phyloP scores from a whole-genome alignment of 75 land plant species.

The Cunninghamia lanceolata region DNA sequence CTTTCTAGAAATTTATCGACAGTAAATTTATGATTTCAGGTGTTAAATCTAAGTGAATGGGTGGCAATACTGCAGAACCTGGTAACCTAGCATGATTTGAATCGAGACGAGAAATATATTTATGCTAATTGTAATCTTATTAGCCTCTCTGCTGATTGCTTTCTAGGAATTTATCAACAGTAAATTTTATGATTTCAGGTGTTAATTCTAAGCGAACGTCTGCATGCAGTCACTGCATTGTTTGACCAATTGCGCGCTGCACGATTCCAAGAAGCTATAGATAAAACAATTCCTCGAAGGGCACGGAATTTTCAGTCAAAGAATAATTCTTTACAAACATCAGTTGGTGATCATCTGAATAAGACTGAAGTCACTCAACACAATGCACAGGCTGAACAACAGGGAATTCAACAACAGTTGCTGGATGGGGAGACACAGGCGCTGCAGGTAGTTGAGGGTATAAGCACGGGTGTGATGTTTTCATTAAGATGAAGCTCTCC shows the following conservation, averaged over 20 bases:
- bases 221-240: constrained; percentile 71
- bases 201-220: constrained; percentile 76
- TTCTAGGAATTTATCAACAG: neutral
- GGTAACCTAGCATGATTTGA: neutral
- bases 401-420: constrained; percentile 55
- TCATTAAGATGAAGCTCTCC: neutral
- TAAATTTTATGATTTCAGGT: constrained; percentile 53
- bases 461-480: neutral
- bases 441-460: constrained; percentile 71
- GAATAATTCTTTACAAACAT: constrained; percentile 13
- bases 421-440: constrained; percentile 91
- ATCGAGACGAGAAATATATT: neutral
- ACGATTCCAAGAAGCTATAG: constrained; percentile 83
- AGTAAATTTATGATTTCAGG: constrained; percentile 35
- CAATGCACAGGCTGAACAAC: constrained; percentile 20
- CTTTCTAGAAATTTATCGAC: neutral
- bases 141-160: neutral
- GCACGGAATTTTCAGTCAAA: constrained; percentile 20
- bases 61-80: no score
- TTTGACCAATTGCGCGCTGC: constrained; percentile 77
- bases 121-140: neutral
- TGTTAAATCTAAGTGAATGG: no score
- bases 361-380: constrained; percentile 21
- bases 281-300: constrained; percentile 68
- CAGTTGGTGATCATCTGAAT: constrained; percentile 11